Conservation (phyloP, 768 basidiomycete species). For the Amanita pseudoporphyria region DNA sequence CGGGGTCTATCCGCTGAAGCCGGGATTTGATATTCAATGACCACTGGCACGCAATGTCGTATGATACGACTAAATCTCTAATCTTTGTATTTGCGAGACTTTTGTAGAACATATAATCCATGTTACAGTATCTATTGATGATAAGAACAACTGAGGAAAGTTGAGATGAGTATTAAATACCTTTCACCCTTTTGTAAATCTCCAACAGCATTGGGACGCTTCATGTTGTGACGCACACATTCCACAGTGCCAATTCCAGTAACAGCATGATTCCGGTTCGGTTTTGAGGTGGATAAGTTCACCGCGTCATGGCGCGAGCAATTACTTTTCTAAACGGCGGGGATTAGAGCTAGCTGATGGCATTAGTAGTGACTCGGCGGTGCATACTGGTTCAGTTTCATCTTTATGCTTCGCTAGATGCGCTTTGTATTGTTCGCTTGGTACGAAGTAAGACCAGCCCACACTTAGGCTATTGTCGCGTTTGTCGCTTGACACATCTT, state of each 20-base stretch:
- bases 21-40: conserved; percentile 13
- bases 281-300: not conserved
- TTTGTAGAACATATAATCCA: conserved; percentile 17
- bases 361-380: not conserved
- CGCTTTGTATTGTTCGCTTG: conserved; percentile 1
- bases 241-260: conserved; percentile 8
- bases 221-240: conserved; percentile 8
- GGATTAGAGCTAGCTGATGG: no score
- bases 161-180: not conserved
- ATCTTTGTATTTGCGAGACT: no score
- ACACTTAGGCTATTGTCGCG: conserved; percentile 12
- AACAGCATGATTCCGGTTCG: not conserved
- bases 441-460: conserved; percentile 15
- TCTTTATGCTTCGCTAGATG: conserved; percentile 2
- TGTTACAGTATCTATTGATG: conserved; percentile 13
- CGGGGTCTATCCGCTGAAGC: conserved; percentile 7
- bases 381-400: conserved; percentile 6
- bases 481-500: no score
- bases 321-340: not conserved
- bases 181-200: conserved; percentile 6
- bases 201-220: not conserved
- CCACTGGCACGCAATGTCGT: no score
- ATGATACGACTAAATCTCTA: no score
- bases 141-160: not conserved
- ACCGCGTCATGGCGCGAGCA: not conserved